These are phyloP conservation scores for Rossbeevera mucosa DNA, from an alignment of 768 basidiomycete genomes.

Conservation along the genomic window DNA sequence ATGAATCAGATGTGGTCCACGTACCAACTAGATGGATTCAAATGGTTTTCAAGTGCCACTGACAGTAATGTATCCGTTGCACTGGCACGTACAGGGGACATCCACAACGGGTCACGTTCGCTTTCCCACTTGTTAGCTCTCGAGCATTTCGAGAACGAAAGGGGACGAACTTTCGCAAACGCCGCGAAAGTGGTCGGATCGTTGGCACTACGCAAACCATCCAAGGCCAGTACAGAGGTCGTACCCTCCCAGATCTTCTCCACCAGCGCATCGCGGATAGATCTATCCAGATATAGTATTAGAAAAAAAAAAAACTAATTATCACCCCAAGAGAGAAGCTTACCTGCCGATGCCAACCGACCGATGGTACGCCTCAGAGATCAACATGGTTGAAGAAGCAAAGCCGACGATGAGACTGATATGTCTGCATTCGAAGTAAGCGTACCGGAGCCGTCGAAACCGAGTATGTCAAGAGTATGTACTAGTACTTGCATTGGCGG, in stretches of 20 bases:
- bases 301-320: background rate
- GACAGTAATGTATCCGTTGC: conserved; percentile 71
- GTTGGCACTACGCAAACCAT: conserved; percentile 53
- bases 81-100: conserved; percentile 64
- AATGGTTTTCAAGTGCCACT: conserved; percentile 84
- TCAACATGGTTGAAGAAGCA: no score
- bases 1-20: conserved; percentile 41
- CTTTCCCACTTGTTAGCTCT: conserved; percentile 39
- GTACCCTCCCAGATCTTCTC: conserved; percentile 87
- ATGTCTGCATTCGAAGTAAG: no score
- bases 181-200: conserved; percentile 41
- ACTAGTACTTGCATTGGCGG: no score
- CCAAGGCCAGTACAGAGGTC: conserved; percentile 60
- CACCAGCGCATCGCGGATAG: conserved; percentile 65
- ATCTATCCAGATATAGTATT: conserved; percentile 21
- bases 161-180: conserved; percentile 45
- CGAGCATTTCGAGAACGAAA: background rate
- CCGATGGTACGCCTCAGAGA: no score
- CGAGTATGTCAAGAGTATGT: no score
- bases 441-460: no score
- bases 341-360: conserved; percentile 61
- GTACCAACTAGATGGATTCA: conserved; percentile 64
- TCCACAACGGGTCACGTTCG: conserved; percentile 52
- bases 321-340: conserved; percentile 4
- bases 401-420: no score